Conservation (phyloP, 495 filamentous ascomycete species). For the Ramalina intermedia region DNA sequence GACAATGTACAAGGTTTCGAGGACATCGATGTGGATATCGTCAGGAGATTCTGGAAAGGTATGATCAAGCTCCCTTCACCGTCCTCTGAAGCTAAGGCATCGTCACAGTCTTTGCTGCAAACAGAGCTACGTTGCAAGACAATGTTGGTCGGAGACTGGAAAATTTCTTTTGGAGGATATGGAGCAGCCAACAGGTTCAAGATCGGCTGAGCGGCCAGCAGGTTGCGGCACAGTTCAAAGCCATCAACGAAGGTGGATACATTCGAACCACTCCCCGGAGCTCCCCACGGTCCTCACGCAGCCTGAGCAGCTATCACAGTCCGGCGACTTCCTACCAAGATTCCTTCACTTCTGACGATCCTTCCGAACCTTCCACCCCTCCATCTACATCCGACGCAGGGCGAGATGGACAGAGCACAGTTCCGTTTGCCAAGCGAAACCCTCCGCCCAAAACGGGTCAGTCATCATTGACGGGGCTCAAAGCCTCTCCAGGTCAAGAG, state of each 20-base stretch:
- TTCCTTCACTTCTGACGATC: neutral
- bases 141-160: conserved; percentile 31
- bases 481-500: neutral
- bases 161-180: conserved; percentile 41
- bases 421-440: no score
- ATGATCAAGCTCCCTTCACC: neutral
- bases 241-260: conserved; percentile 23
- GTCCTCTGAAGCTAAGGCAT: neutral
- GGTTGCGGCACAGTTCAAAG: conserved; percentile 27
- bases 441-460: no score
- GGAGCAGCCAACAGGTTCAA: conserved; percentile 23
- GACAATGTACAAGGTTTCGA: conserved; percentile 20
- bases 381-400: neutral
- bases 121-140: conserved; percentile 23
- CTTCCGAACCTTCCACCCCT: neutral
- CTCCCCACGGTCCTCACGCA: conserved; percentile 13
- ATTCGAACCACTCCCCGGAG: conserved; percentile 17
- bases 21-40: conserved; percentile 22
- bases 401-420: no score
- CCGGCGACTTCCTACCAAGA: neutral
- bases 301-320: neutral
- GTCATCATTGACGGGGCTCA: neutral
- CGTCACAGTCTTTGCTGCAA: conserved; percentile 27
- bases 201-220: conserved; percentile 19
- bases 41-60: conserved; percentile 36